Conservation (phyloP, 1,139 yeast genomes). For the Meyerozyma guilliermondii region DNA sequence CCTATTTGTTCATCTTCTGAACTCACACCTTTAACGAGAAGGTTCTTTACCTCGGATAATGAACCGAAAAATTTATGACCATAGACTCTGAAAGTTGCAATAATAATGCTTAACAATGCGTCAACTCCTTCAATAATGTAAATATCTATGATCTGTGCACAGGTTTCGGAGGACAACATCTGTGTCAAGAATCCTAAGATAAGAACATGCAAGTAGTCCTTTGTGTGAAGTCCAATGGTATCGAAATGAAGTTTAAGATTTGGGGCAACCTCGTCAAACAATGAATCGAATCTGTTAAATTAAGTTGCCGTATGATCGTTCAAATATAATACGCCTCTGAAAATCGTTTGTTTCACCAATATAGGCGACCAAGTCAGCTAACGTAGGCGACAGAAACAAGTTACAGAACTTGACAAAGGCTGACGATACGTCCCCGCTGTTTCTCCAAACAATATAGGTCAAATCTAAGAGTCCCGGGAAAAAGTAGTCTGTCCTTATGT, state of each 20-base stretch:
- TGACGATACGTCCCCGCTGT: constrained; percentile 27
- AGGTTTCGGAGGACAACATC: constrained; percentile 21
- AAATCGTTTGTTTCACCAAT: neutral
- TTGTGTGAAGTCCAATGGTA: constrained; percentile 27
- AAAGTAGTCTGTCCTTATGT: constrained; percentile 8
- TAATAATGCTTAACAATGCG: constrained; percentile 40
- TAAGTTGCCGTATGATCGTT: constrained; percentile 12
- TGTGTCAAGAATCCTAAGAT: constrained; percentile 17
- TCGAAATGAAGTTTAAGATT: constrained; percentile 48
- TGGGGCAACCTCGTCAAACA: constrained; percentile 40
- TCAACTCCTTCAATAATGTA: constrained; percentile 58
- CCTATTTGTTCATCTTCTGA: neutral
- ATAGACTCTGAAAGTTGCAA: constrained; percentile 44
- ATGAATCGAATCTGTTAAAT: constrained; percentile 41
- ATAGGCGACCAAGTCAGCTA: constrained; percentile 19
- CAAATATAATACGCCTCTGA: constrained; percentile 2
- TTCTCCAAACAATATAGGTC: constrained; percentile 38
- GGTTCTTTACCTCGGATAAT: constrained; percentile 36
- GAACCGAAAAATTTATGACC: constrained; percentile 52
- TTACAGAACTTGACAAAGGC: constrained; percentile 45
- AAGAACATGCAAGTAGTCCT: constrained; percentile 21
- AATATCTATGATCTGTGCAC: constrained; percentile 44
- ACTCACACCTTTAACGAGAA: constrained; percentile 23
- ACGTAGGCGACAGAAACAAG: constrained; percentile 30
- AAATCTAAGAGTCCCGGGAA: constrained; percentile 25